Evolutionary conservation across 176 grass and related monocot species (phyloP).

Genomic region (Rhynchospora breviuscula): DNA sequence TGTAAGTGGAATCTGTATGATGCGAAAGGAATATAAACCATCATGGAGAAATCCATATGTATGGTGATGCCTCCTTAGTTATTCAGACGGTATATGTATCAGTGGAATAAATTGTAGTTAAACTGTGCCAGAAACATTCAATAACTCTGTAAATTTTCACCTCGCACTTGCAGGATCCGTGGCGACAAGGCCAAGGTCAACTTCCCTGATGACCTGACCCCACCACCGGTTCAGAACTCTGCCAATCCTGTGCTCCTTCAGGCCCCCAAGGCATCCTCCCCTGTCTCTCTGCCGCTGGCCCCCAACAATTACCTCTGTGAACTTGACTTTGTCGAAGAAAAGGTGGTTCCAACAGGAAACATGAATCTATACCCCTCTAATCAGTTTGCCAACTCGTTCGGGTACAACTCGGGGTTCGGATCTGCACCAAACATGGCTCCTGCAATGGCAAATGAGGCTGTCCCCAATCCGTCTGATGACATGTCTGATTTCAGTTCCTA

Average conservation of each 20-base stretch:
- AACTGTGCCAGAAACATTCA: not conserved
- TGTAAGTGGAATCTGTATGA: not conserved
- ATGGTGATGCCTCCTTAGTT: not conserved
- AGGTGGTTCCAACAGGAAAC: conserved; percentile 1
- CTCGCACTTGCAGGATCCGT: conserved; percentile 18
- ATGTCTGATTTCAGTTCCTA: conserved; percentile 21
- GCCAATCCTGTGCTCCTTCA: not conserved
- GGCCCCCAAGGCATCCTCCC: not conserved
- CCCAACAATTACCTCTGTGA: conserved; percentile 9
- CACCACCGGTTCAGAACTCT: not conserved
- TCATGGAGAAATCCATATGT: not conserved
- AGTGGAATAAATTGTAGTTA: not conserved
- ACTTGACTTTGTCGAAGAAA: conserved; percentile 28
- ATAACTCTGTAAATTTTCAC: not conserved
- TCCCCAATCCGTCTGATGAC: conserved; percentile 12
- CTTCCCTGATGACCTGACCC: conserved; percentile 19
- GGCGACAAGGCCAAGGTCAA: conserved; percentile 54
- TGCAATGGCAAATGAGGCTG: not conserved
- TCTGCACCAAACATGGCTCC: conserved; percentile 1
- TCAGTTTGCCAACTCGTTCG: conserved; percentile 11
- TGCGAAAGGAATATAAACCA: not conserved
- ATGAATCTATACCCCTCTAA: conserved; percentile 27
- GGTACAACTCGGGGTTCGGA: not conserved
- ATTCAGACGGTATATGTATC: not conserved
- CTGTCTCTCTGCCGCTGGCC: not conserved